Percentiles rank a stretch among this genome's conserved stretches.
Evolutionary conservation across 192 early-diverging fungal species (phyloP).

Genomic region (Backusella luteola): DNA sequence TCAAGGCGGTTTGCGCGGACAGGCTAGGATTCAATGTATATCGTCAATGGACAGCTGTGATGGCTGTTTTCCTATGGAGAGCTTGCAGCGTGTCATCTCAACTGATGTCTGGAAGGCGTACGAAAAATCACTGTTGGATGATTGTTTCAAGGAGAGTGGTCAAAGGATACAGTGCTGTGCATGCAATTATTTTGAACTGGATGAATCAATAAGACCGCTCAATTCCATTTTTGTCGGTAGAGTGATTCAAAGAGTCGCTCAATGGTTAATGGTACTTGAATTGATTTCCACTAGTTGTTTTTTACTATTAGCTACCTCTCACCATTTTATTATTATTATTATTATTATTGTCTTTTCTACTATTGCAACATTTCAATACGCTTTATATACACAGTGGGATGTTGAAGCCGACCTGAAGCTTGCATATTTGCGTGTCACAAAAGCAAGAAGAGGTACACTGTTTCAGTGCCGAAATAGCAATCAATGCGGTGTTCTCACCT

Average conservation of each 20-base stretch:
- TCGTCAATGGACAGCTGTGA: slow-evolving; percentile 22
- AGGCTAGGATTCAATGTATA: slow-evolving; percentile 30
- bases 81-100: slow-evolving; percentile 19
- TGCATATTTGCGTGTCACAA: slow-evolving; percentile 25
- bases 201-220: slow-evolving; percentile 26
- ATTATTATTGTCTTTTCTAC: slow-evolving; percentile 2
- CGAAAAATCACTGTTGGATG: slow-evolving; percentile 26
- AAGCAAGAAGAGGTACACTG: slow-evolving; percentile 28
- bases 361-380: slow-evolving; percentile 7
- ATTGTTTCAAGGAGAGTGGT: slow-evolving; percentile 12
- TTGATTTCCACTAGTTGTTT: neutral
- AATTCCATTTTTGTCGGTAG: neutral
- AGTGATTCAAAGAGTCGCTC: slow-evolving; percentile 1
- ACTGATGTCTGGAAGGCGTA: slow-evolving; percentile 33
- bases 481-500: slow-evolving; percentile 42
- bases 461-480: slow-evolving; percentile 53
- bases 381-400: slow-evolving; percentile 26
- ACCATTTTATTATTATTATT: slow-evolving; percentile 16
- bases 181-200: slow-evolving; percentile 39
- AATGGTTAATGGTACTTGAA: slow-evolving; percentile 23
- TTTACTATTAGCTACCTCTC: slow-evolving; percentile 2
- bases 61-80: slow-evolving; percentile 24
- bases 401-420: slow-evolving; percentile 14
- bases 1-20: slow-evolving; percentile 38
- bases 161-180: slow-evolving; percentile 32